A percentile compares a stretch with the other conserved stretches of the same genome.
These are phyloP conservation scores for Knufia petricola DNA, from an alignment of 2,329 filamentous ascomycete species.

Conservation along the genomic window DNA sequence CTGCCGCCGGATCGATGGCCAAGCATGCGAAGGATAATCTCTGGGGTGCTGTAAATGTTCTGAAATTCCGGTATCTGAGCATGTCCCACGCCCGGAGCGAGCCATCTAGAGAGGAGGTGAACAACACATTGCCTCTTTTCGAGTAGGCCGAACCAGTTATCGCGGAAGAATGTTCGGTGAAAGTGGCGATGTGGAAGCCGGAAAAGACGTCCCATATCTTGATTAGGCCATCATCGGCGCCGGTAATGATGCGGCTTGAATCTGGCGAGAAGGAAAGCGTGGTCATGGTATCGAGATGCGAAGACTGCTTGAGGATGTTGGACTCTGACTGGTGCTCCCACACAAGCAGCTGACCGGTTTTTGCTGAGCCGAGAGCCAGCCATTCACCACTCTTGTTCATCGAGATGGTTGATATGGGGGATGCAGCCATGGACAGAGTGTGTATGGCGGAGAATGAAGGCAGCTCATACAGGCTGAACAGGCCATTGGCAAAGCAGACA, in stretches of 20 bases:
- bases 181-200: slow-evolving; percentile 95
- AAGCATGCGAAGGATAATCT: slow-evolving; percentile 86
- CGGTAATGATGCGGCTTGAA: slow-evolving; percentile 83
- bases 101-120: slow-evolving; percentile 89
- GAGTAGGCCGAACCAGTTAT: slow-evolving; percentile 91
- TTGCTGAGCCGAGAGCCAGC: slow-evolving; percentile 93
- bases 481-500: slow-evolving; percentile 85
- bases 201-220: slow-evolving; percentile 97
- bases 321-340: slow-evolving; percentile 99
- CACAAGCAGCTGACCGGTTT: slow-evolving; percentile 87
- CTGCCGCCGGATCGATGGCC: slow-evolving; percentile 92
- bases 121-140: slow-evolving; percentile 88
- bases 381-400: slow-evolving; percentile 94
- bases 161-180: slow-evolving; percentile 90
- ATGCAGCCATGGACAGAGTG: slow-evolving; percentile 82
- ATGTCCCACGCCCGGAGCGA: slow-evolving; percentile 94
- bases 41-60: slow-evolving; percentile 90
- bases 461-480: slow-evolving; percentile 91
- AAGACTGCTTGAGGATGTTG: slow-evolving; percentile 96
- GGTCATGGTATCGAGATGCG: slow-evolving; percentile 94
- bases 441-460: slow-evolving; percentile 95
- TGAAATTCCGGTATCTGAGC: slow-evolving; percentile 90
- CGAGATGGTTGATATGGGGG: slow-evolving; percentile 87
- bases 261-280: slow-evolving; percentile 86
- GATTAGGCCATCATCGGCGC: slow-evolving; percentile 93